These are phyloP conservation scores for Verruconis gallopava DNA, from an alignment of 2,329 filamentous ascomycete genomes.

Conservation along the genomic window DNA sequence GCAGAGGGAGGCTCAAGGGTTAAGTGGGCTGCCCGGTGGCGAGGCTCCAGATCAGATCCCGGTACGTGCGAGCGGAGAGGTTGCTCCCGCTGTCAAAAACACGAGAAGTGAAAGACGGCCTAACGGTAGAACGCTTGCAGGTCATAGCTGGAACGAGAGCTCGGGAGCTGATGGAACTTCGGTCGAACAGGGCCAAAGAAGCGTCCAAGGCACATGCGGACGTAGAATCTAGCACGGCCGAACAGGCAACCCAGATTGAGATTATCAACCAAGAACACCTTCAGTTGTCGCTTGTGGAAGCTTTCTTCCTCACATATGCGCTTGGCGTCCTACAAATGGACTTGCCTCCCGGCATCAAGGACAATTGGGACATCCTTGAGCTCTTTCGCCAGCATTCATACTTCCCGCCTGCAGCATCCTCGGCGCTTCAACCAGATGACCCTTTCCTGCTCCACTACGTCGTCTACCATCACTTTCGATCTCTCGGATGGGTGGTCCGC, in stretches of 20 bases:
- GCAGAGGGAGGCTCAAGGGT: constrained; percentile 36
- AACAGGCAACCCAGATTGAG: constrained; percentile 1
- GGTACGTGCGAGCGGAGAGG: no score
- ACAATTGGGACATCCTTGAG: constrained; percentile 18
- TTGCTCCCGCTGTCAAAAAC: no score
- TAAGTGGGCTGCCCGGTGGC: constrained; percentile 14
- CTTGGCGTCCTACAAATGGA: constrained; percentile 56
- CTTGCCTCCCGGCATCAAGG: not conserved
- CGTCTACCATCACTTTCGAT: constrained; percentile 92
- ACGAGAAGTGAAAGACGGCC: no score
- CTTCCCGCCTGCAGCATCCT: constrained; percentile 42
- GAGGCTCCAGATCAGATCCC: not conserved
- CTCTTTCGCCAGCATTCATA: constrained; percentile 58
- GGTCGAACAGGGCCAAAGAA: not conserved
- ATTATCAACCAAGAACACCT: constrained; percentile 61
- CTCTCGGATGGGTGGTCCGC: constrained; percentile 86
- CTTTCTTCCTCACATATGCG: constrained; percentile 77
- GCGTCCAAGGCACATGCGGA: not conserved
- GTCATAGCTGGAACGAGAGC: not conserved
- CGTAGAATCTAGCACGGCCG: not conserved
- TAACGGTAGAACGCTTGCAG: no score
- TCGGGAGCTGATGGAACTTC: not conserved
- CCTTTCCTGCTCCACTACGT: constrained; percentile 76
- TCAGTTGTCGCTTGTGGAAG: constrained; percentile 82
- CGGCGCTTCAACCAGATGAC: constrained; percentile 15